phyloP scores from a whole-genome alignment of 2,329 filamentous ascomycete species.

The Colletotrichum cereale region DNA sequence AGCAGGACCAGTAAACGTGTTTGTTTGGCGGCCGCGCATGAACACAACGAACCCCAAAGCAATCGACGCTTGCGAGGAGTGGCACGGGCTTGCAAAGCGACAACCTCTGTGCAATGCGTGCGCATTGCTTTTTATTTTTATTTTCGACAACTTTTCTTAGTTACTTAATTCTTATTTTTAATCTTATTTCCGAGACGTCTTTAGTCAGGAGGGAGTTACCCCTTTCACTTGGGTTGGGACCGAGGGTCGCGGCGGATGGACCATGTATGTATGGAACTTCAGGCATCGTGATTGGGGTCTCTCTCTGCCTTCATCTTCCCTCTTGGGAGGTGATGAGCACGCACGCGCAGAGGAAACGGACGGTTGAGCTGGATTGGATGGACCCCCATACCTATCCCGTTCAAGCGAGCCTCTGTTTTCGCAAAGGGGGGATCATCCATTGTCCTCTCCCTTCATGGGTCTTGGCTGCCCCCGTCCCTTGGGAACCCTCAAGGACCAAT shows the following conservation, averaged over 20 bases:
- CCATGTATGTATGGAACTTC: neutral
- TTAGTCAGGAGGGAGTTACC: neutral
- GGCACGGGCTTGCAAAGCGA: neutral
- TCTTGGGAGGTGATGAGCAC: slow-evolving; percentile 13
- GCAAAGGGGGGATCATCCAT: slow-evolving; percentile 7
- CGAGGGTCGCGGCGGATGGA: neutral
- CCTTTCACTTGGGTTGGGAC: neutral
- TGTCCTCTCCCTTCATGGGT: neutral
- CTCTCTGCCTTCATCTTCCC: slow-evolving; percentile 17
- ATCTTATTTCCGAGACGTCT: neutral
- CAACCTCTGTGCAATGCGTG: neutral
- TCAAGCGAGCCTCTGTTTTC: slow-evolving; percentile 14
- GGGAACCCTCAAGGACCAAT: slow-evolving; percentile 18
- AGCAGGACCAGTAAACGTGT: neutral
- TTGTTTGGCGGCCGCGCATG: neutral
- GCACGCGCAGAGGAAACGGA: neutral
- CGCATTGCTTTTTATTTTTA: neutral
- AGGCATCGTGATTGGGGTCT: neutral
- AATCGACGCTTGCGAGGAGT: neutral
- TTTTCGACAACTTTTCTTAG: too few species aligned
- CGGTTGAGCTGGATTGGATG: slow-evolving; percentile 14
- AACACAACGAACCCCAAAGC: neutral
- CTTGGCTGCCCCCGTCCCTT: slow-evolving; percentile 6
- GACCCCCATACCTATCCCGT: slow-evolving; percentile 11
- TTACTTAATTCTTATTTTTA: too few species aligned